Evolutionary conservation across 352 stramenopile species (phyloP).

Genomic region (Pilasporangium apinafurcum): DNA sequence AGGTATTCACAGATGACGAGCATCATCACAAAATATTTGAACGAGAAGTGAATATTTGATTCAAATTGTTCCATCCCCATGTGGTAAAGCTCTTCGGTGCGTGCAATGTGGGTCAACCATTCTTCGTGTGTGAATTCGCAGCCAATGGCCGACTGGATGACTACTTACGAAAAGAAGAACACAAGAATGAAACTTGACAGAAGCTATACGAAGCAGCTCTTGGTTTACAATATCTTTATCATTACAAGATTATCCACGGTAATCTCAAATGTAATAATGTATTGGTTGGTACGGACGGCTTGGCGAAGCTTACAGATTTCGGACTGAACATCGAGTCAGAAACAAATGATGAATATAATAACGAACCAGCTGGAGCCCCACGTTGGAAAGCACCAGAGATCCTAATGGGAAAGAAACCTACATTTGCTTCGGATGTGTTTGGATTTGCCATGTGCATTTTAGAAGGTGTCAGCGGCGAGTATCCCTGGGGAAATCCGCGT

Average conservation of each 20-base stretch:
- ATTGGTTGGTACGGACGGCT: neutral
- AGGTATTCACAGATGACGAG: too few species aligned
- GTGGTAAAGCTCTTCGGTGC: conserved; percentile 17
- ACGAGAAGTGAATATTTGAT: conserved; percentile 11
- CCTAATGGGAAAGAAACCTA: neutral
- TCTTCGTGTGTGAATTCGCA: conserved; percentile 9
- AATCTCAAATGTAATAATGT: conserved; percentile 11
- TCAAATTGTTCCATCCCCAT: conserved; percentile 7
- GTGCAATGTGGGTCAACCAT: conserved; percentile 6
- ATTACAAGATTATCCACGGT: conserved; percentile 5
- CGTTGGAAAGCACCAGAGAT: conserved; percentile 2
- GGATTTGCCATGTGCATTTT: conserved; percentile 5
- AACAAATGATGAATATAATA: neutral
- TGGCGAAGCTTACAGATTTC: conserved; percentile 9
- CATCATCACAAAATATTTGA: neutral
- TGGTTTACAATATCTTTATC: conserved; percentile 3
- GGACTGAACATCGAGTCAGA: conserved; percentile 1
- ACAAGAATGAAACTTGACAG: neutral
- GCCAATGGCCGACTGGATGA: neutral
- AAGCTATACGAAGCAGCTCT: conserved; percentile 5
- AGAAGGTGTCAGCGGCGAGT: neutral
- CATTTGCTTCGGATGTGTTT: conserved; percentile 7
- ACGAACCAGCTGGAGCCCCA: neutral
- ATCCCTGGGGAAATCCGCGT: neutral
- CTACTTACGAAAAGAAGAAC: neutral